phyloP scores from a whole-genome alignment of 352 stramenopile species.

The Globisporangium yorkense region DNA sequence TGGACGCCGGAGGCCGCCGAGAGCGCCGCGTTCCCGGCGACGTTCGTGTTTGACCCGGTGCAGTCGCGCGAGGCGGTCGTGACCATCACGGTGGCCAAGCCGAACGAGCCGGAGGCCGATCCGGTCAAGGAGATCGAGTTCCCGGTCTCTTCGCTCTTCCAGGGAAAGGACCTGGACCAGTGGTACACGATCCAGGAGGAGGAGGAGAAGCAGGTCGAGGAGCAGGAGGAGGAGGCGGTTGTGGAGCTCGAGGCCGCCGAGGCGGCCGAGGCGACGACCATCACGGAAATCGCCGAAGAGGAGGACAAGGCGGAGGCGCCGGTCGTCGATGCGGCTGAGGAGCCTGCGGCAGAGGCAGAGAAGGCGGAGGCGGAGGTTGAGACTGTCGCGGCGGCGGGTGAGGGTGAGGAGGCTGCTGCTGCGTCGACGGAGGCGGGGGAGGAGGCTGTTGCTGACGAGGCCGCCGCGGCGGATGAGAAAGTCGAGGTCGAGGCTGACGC shows the following conservation, averaged over 20 bases:
- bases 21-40: constrained; percentile 39
- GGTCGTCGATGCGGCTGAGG: constrained; percentile 1
- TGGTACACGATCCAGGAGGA: constrained; percentile 53
- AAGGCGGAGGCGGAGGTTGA: constrained; percentile 2
- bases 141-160: constrained; percentile 66
- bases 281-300: constrained; percentile 17
- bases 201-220: constrained; percentile 10
- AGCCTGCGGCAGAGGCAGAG: constrained; percentile 4
- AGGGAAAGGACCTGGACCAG: constrained; percentile 49
- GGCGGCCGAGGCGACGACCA: constrained; percentile 13
- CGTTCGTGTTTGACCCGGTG: constrained; percentile 79
- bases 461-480: constrained; percentile 6
- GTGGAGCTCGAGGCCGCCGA: constrained; percentile 14
- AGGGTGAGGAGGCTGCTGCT: constrained; percentile 3
- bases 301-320: constrained; percentile 5
- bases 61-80: constrained; percentile 78
- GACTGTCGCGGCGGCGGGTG: not conserved
- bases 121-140: constrained; percentile 78
- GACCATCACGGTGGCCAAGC: constrained; percentile 47
- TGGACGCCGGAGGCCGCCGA: constrained; percentile 20
- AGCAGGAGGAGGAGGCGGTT: constrained; percentile 10
- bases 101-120: constrained; percentile 46
- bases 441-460: constrained; percentile 7
- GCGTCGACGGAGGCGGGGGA: constrained; percentile 15
- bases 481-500: constrained; percentile 14